Base-by-base conservation (phyloP, 306 rosid species). In the Glycine latifolia region DNA sequence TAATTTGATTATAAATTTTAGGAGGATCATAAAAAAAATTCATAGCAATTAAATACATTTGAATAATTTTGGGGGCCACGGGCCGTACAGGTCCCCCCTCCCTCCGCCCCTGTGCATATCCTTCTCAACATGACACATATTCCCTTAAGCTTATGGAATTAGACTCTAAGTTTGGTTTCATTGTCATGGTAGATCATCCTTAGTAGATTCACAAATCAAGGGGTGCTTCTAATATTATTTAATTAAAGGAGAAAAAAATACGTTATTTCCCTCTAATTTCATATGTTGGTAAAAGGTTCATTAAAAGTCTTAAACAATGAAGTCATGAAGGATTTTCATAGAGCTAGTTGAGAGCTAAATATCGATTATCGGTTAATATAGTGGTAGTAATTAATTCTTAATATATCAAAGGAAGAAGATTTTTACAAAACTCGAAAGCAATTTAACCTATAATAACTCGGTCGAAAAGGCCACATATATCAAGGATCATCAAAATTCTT, bases 151-250 rank as follows among this genome's bases (percentile, higher is more conserved):
- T 39, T 39, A 39, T 39, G 44, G 6, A 5, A 39, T 39, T 39
- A 39, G 44, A 39, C 7, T 39, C 44, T 5, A 69, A 49, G 55
- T 44, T 67, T 75, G 41, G 71, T 35, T 80, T 53, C 53, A 7
- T 62, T 17, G 4, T 58, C 61, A 82, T 67, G 66, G 65, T 7
- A 66, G 3, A 67, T 43, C 81, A 46, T 46, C 53, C 12, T 31
- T 67, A 44, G 15, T 46, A 15, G 47, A 74, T 66, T 67, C 65
- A 75, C 71, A 56, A 56, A 67, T 15, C 59, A 73, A 52, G 37
- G 39, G 31, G 1, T 48, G 67, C 6, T 69, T 79, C 48, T 10
- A 31, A 20, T 54, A 31, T 37, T 54, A 31, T 37, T 39, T 39
- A 39, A 39, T 72, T 4, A 16, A 15, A 71, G 5, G 58, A 62